Conservation (phyloP, 2,329 filamentous ascomycete species). For the Fusarium sp. region DNA sequence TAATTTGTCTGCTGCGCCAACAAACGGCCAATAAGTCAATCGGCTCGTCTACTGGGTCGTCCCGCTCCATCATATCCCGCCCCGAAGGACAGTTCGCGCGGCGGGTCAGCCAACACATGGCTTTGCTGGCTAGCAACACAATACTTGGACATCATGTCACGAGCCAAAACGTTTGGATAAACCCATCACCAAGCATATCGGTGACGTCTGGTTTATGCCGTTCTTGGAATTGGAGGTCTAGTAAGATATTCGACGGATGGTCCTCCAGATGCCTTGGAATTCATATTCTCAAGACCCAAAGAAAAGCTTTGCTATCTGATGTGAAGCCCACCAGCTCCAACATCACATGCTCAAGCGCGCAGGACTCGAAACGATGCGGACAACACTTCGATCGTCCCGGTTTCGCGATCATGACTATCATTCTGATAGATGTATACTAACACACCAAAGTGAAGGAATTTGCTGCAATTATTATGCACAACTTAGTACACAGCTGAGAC, state of each 20-base stretch:
- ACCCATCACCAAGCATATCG: slow-evolving; percentile 5
- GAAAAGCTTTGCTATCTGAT: slow-evolving; percentile 12
- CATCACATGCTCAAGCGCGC: slow-evolving; percentile 2
- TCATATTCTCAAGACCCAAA: background rate
- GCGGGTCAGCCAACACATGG: slow-evolving; percentile 34
- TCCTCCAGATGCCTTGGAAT: slow-evolving; percentile 4
- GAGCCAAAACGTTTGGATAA: slow-evolving; percentile 1
- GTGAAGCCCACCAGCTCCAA: slow-evolving; percentile 6
- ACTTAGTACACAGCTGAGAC: slow-evolving; percentile 20
- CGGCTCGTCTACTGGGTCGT: slow-evolving; percentile 24
- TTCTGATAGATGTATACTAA: slow-evolving; percentile 11
- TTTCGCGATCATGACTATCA: slow-evolving; percentile 6
- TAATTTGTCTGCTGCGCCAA: slow-evolving; percentile 18
- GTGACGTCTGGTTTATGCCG: background rate
- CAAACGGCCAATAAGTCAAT: slow-evolving; percentile 15
- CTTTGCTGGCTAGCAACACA: slow-evolving; percentile 22
- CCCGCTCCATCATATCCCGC: slow-evolving; percentile 14
- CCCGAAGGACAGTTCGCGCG: slow-evolving; percentile 8
- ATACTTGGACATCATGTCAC: slow-evolving; percentile 7
- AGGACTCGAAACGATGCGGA: slow-evolving; percentile 17
- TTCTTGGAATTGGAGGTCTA: background rate
- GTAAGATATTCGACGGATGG: background rate
- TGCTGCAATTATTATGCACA: slow-evolving; percentile 1
- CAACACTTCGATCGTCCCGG: slow-evolving; percentile 11
- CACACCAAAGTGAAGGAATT: background rate